Percentiles rank a stretch among this genome's conserved stretches.
Conservation (phyloP, 192 early-diverging fungal genomes). For the Helicostylum pulchrum region DNA sequence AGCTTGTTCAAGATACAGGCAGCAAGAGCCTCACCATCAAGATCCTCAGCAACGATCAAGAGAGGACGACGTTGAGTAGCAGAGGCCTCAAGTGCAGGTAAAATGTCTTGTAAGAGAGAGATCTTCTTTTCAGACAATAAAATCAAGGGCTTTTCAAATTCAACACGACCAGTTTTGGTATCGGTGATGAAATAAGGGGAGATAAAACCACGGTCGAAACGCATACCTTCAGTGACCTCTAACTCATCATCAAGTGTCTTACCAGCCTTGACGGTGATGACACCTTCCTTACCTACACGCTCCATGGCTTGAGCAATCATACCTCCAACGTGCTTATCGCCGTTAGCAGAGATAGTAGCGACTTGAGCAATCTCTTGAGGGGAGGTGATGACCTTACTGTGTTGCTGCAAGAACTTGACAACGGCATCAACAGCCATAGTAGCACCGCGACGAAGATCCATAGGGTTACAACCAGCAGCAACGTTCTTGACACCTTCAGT, state of each 20-base stretch:
- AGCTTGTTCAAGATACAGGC: slow-evolving; percentile 99
- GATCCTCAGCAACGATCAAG: slow-evolving; percentile 95
- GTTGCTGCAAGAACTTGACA: slow-evolving; percentile 86
- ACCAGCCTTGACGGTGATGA: slow-evolving; percentile 99
- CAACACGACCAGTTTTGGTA: slow-evolving; percentile 94
- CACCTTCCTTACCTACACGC: slow-evolving; percentile 99
- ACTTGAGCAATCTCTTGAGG: slow-evolving; percentile 94
- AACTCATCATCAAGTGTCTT: slow-evolving; percentile 98
- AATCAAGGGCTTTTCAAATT: slow-evolving; percentile 98
- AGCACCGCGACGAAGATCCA: slow-evolving; percentile 93
- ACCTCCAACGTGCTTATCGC: slow-evolving; percentile 92
- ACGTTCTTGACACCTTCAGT: slow-evolving; percentile 98
- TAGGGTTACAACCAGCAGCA: slow-evolving; percentile 97
- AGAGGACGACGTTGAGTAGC: slow-evolving; percentile 93
- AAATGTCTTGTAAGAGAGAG: slow-evolving; percentile 89
- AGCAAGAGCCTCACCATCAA: slow-evolving; percentile 98
- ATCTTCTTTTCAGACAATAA: slow-evolving; percentile 98
- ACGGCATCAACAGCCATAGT: slow-evolving; percentile 89
- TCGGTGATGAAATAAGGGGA: slow-evolving; percentile 99
- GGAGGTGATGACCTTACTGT: slow-evolving; percentile 90
- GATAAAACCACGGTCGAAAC: slow-evolving; percentile 98
- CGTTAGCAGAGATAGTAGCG: slow-evolving; percentile 98
- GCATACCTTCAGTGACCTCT: slow-evolving; percentile 98
- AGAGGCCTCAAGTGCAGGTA: slow-evolving; percentile 92
- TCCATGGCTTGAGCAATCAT: slow-evolving; percentile 99